These are phyloP conservation scores for Trichosporon ovoides DNA, from an alignment of 1,284 basidiomycete species.

Conservation along the genomic window DNA sequence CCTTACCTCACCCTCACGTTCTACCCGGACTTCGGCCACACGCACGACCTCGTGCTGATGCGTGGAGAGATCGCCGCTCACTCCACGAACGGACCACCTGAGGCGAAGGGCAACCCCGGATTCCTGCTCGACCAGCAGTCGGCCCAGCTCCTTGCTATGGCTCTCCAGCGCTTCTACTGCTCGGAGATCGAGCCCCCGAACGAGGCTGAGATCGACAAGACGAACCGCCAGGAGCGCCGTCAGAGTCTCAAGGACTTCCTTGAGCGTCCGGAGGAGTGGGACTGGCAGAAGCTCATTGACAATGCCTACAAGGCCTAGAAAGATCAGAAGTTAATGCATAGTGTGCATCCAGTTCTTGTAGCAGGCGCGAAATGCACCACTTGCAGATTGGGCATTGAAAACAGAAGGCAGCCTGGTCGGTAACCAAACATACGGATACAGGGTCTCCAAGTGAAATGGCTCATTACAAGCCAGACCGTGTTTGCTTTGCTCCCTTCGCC, in stretches of 20 bases:
- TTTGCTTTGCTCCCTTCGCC: too few relatives aligned
- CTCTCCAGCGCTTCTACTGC: constrained; percentile 73
- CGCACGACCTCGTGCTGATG: constrained; percentile 79
- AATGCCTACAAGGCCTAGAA: constrained; percentile 39
- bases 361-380: too few relatives aligned
- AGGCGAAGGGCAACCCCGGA: constrained; percentile 35
- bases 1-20: constrained; percentile 86
- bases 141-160: constrained; percentile 71
- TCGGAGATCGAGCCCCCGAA: constrained; percentile 22
- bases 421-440: too few relatives aligned
- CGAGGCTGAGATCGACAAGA: constrained; percentile 27
- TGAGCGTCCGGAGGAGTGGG: constrained; percentile 45
- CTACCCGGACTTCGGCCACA: constrained; percentile 79
- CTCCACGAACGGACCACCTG: constrained; percentile 28
- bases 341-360: constrained; percentile 15
- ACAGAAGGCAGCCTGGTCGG: too few relatives aligned
- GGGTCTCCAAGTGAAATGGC: too few relatives aligned
- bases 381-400: too few relatives aligned
- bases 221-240: constrained; percentile 36
- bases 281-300: constrained; percentile 43
- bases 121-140: constrained; percentile 71
- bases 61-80: constrained; percentile 84
- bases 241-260: constrained; percentile 41
- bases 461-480: too few relatives aligned
- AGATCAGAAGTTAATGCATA: constrained; percentile 19